These are phyloP conservation scores for Mycena floridula DNA, from an alignment of 768 basidiomycete species.

Conservation along the genomic window DNA sequence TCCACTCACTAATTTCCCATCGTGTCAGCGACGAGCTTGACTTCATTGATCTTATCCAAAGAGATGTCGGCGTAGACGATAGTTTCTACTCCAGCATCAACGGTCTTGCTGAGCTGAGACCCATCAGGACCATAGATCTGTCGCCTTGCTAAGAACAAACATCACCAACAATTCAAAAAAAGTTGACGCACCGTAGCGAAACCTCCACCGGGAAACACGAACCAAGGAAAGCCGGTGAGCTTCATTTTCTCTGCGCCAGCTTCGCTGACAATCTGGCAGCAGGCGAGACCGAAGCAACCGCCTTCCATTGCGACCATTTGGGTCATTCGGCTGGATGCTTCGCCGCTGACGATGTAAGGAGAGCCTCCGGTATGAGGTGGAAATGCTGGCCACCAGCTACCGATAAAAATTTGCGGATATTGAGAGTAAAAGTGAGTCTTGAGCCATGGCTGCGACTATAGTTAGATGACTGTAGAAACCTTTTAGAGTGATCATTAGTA, in stretches of 20 bases:
- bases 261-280: slow-evolving; percentile 22
- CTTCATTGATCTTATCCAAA: slow-evolving; percentile 21
- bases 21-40: slow-evolving; percentile 20
- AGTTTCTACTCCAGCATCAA: slow-evolving; percentile 18
- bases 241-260: slow-evolving; percentile 23
- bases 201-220: slow-evolving; percentile 21
- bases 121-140: slow-evolving; percentile 26
- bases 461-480: slow-evolving; percentile 1
- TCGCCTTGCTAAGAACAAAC: background rate
- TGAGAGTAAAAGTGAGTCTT: slow-evolving; percentile 25
- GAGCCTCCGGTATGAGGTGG: slow-evolving; percentile 17
- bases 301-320: slow-evolving; percentile 24
- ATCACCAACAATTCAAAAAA: background rate
- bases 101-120: slow-evolving; percentile 14
- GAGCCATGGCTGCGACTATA: slow-evolving; percentile 16
- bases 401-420: slow-evolving; percentile 23
- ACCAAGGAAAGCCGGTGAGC: slow-evolving; percentile 21
- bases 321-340: slow-evolving; percentile 23
- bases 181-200: slow-evolving; percentile 15
- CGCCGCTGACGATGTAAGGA: slow-evolving; percentile 22
- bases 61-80: slow-evolving; percentile 23
- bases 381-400: slow-evolving; percentile 26
- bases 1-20: slow-evolving; percentile 18
- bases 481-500: background rate
- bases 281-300: slow-evolving; percentile 22